Percentiles rank a stretch among this genome's conserved stretches.
phyloP scores from a whole-genome alignment of 176 grass and related monocot genomes.

The Puya raimondii region DNA sequence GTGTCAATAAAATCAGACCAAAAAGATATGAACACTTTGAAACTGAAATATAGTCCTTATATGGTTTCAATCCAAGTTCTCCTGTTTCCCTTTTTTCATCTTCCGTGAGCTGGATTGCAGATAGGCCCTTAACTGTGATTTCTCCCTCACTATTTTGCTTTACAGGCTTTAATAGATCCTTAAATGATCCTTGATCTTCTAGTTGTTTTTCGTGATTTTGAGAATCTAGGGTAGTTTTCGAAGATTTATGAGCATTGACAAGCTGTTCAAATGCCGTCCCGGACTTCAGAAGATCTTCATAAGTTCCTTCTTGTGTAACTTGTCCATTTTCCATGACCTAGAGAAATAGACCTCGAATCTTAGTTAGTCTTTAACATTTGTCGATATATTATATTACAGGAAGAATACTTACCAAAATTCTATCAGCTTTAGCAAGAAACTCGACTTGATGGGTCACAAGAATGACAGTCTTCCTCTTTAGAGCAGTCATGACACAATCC shows the following conservation, averaged over 20 bases:
- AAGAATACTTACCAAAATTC: constrained; percentile 47
- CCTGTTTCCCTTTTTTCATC: constrained; percentile 60
- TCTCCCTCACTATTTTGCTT: constrained; percentile 31
- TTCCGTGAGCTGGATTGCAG: constrained; percentile 42
- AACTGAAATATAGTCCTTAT: constrained; percentile 53
- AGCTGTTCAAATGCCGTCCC: constrained; percentile 56
- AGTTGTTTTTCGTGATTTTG: constrained; percentile 5
- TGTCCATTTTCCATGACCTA: constrained; percentile 78
- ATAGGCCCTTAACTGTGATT: constrained; percentile 12
- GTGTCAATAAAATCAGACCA: constrained; percentile 27
- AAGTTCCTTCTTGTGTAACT: constrained; percentile 58
- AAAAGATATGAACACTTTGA: constrained; percentile 40
- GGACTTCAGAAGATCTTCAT: constrained; percentile 43
- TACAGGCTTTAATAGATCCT: constrained; percentile 4
- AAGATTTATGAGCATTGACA: constrained; percentile 53
- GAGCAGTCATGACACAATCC: constrained; percentile 63
- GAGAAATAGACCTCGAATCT: neutral
- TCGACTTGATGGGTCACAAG: constrained; percentile 93
- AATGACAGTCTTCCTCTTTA: constrained; percentile 66
- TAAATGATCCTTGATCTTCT: constrained; percentile 9
- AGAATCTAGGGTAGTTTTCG: constrained; percentile 26
- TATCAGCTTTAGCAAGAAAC: constrained; percentile 74
- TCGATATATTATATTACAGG: neutral
- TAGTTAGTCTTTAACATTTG: neutral
- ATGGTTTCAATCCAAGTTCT: constrained; percentile 50